These are phyloP conservation scores for Pneumocystis jirovecii DNA, from an alignment of 1,139 yeast genomes.

Conservation along the genomic window DNA sequence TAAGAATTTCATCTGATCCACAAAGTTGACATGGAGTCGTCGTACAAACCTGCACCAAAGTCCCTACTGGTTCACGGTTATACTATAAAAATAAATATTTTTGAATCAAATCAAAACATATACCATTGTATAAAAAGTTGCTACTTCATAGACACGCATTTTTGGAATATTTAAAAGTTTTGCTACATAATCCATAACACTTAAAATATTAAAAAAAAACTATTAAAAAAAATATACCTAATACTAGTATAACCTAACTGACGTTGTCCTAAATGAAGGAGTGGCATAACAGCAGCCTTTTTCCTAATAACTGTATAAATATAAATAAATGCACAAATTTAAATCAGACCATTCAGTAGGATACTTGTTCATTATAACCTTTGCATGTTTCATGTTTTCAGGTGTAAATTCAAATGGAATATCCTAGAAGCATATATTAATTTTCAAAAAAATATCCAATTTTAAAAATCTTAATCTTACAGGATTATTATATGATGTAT, in stretches of 20 bases:
- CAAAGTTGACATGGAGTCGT: constrained; percentile 84
- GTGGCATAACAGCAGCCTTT: constrained; percentile 80
- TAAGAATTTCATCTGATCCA: constrained; percentile 65
- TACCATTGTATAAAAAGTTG: constrained; percentile 76
- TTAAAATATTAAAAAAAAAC: neutral
- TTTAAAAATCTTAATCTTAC: constrained; percentile 7
- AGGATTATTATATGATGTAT: constrained; percentile 53
- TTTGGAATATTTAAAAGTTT: constrained; percentile 79
- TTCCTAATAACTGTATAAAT: constrained; percentile 44
- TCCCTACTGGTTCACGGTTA: constrained; percentile 77
- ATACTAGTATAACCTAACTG: constrained; percentile 79
- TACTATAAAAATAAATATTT: constrained; percentile 22
- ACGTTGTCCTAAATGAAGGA: constrained; percentile 76
- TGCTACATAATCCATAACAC: constrained; percentile 89
- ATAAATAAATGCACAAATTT: neutral
- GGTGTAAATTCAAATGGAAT: constrained; percentile 59
- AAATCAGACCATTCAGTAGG: neutral
- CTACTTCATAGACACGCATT: constrained; percentile 83
- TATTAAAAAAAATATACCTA: constrained; percentile 14
- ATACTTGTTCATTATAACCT: constrained; percentile 60
- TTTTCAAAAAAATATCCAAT: neutral
- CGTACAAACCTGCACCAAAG: constrained; percentile 74
- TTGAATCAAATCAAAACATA: neutral
- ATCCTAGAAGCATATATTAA: constrained; percentile 13
- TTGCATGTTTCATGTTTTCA: constrained; percentile 57